Evolutionary conservation across 495 filamentous ascomycete species (phyloP).

Genomic region (Neurospora sublineolata): DNA sequence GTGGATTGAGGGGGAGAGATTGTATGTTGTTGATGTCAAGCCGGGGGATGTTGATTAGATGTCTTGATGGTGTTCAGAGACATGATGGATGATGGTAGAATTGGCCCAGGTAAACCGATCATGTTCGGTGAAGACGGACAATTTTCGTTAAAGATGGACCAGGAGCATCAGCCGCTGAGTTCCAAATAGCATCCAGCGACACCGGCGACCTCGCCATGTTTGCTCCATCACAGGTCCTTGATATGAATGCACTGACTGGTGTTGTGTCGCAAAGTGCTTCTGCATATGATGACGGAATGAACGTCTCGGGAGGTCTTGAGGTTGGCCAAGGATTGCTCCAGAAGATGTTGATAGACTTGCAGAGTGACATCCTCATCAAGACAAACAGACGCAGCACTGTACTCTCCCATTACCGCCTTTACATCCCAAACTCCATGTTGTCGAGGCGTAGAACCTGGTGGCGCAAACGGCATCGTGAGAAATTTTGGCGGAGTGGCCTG

Average conservation of each 20-base stretch:
- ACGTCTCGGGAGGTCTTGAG: neutral
- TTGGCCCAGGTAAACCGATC: neutral
- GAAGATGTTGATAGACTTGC: neutral
- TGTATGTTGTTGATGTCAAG: slow-evolving; percentile 34
- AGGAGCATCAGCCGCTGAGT: rapidly evolving
- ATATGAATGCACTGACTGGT: neutral
- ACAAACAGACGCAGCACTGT: neutral
- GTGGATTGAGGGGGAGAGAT: slow-evolving; percentile 42
- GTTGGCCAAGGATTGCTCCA: neutral
- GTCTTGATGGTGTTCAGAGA: neutral
- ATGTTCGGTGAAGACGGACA: neutral
- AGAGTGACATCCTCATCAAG: neutral
- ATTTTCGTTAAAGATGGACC: neutral
- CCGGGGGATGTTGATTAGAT: slow-evolving; percentile 28
- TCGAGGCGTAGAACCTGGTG: neutral
- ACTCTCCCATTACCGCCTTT: neutral
- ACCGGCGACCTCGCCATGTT: rapidly evolving
- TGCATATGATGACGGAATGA: neutral
- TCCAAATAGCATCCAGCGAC: neutral
- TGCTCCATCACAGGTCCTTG: neutral
- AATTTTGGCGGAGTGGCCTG: slow-evolving; percentile 25
- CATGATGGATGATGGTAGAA: neutral
- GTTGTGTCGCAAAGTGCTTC: neutral
- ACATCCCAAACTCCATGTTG: neutral
- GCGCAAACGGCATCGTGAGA: slow-evolving; percentile 1